phyloP scores from a whole-genome alignment of 2,329 filamentous ascomycete species.

The Aspergillus sojae region DNA sequence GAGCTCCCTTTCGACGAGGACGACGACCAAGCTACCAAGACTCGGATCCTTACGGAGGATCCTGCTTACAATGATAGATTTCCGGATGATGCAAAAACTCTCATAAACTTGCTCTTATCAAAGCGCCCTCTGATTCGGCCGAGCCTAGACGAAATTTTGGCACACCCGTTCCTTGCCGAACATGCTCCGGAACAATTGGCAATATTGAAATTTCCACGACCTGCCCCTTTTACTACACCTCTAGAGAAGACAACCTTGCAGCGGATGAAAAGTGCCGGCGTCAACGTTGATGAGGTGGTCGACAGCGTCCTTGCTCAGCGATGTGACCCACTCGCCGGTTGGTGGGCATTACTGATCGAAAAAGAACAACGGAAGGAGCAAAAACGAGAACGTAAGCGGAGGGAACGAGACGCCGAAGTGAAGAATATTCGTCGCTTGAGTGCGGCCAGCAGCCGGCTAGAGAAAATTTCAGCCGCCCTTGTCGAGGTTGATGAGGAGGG shows the following conservation, averaged over 20 bases:
- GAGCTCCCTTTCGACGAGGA: constrained; percentile 94
- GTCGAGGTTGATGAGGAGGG: constrained; percentile 80
- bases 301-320: constrained; percentile 89
- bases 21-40: constrained; percentile 83
- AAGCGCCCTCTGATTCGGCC: constrained; percentile 87
- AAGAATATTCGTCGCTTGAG: constrained; percentile 81
- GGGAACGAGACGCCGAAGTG: constrained; percentile 79
- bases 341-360: constrained; percentile 93
- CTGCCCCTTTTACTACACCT: constrained; percentile 79
- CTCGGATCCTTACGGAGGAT: constrained; percentile 81
- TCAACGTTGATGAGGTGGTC: constrained; percentile 91
- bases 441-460: constrained; percentile 83
- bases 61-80: constrained; percentile 82
- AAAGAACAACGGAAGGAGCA: constrained; percentile 89
- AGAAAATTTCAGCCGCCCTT: constrained; percentile 75
- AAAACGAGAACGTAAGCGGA: constrained; percentile 78
- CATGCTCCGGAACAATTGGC: constrained; percentile 85
- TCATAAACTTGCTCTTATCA: constrained; percentile 80
- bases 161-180: constrained; percentile 84
- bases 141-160: constrained; percentile 78
- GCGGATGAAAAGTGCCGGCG: constrained; percentile 89
- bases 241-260: constrained; percentile 90
- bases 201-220: constrained; percentile 79
- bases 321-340: constrained; percentile 87
- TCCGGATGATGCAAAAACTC: constrained; percentile 72